A percentile compares a stretch with the other conserved stretches of the same genome.
Evolutionary conservation across 352 stramenopile species (phyloP).

Genomic region (Pythium rishiriense): DNA sequence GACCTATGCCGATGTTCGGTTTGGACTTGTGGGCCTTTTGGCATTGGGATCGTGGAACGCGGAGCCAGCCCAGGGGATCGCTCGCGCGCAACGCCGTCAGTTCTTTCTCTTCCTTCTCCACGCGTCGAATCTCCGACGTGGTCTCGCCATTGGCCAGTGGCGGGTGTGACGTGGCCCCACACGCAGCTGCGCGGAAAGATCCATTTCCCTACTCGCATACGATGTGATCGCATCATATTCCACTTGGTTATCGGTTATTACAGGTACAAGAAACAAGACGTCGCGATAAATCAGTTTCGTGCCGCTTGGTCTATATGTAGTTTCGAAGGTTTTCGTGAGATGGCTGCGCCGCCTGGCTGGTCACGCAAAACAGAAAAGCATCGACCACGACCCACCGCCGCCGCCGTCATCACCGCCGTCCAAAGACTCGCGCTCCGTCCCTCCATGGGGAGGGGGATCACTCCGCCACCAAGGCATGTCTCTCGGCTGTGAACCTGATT

Average conservation of each 20-base stretch:
- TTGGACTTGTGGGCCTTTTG: no score
- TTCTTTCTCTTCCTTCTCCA: no score
- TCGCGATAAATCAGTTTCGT: not conserved
- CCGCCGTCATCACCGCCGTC: not conserved
- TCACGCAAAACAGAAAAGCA: not conserved
- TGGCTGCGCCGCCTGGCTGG: not conserved
- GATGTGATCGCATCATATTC: not conserved
- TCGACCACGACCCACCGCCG: not conserved
- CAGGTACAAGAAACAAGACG: not conserved
- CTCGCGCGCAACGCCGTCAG: no score
- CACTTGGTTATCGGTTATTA: not conserved
- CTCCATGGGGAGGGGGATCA: no score
- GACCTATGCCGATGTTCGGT: no score
- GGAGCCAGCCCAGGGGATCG: no score
- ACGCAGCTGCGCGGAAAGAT: not conserved
- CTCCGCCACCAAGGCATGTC: not conserved
- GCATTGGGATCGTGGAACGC: no score
- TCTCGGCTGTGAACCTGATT: conserved; percentile 1
- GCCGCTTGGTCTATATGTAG: not conserved
- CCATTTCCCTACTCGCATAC: not conserved
- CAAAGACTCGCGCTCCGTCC: no score
- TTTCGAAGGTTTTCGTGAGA: not conserved
- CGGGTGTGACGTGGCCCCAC: not conserved
- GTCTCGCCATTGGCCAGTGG: not conserved
- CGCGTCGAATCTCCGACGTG: not conserved